phyloP scores from a whole-genome alignment of 2,329 filamentous ascomycete genomes.

The Diaporthe australafricana region DNA sequence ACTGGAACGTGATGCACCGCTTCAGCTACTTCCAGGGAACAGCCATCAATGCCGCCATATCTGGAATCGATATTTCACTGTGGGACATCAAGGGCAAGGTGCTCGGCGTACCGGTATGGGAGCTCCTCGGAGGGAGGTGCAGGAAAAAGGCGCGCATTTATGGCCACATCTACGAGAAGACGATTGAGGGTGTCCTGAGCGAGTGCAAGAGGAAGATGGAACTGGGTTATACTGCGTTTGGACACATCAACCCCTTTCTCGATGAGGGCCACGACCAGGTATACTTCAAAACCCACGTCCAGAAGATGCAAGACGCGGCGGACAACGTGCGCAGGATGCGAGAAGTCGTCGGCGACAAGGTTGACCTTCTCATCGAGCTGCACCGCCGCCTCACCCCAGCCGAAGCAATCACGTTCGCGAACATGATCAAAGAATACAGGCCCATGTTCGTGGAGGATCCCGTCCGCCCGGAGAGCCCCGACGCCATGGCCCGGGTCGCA shows the following conservation, averaged over 20 bases:
- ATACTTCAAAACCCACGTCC: conserved; percentile 5
- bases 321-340: conserved; percentile 13
- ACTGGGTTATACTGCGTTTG: neutral
- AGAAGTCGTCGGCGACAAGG: conserved; percentile 2
- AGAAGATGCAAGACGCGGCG: conserved; percentile 14
- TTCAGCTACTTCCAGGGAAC: conserved; percentile 13
- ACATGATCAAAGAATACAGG: conserved; percentile 10
- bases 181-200: conserved; percentile 3
- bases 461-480: neutral
- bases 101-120: neutral
- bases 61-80: neutral
- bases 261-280: conserved; percentile 7
- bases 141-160: conserved; percentile 2
- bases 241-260: conserved; percentile 1
- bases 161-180: conserved; percentile 5
- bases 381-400: neutral
- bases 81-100: conserved; percentile 12
- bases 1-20: neutral
- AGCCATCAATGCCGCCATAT: conserved; percentile 3
- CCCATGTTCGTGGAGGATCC: conserved; percentile 9
- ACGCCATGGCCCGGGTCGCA: neutral
- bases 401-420: conserved; percentile 2
- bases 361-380: conserved; percentile 9
- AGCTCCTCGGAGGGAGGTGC: neutral
- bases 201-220: neutral